Conservation (phyloP, 164 flowering plant species). For the Pachysandra terminalis region DNA sequence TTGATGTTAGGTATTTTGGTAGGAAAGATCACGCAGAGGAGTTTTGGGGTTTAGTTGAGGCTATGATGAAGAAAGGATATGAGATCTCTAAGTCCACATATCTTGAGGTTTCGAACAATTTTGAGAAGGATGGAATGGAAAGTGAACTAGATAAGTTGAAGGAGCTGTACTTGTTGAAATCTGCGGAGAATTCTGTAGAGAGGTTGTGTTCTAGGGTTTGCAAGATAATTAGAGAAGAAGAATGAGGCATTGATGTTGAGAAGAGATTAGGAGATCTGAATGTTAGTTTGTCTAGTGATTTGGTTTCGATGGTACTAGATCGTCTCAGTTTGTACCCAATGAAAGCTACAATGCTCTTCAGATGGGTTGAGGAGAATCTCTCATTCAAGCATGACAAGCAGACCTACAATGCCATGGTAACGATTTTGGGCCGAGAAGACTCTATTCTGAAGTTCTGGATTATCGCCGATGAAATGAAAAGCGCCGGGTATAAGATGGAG, state of each 20-base stretch:
- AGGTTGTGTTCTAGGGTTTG: slow-evolving; percentile 32
- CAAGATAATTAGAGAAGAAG: slow-evolving; percentile 37
- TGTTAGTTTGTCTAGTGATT: slow-evolving; percentile 37
- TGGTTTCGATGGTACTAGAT: slow-evolving; percentile 45
- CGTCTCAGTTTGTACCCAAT: slow-evolving; percentile 38
- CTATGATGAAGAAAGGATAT: slow-evolving; percentile 63
- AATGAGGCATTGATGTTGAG: slow-evolving; percentile 58
- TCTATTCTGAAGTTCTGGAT: slow-evolving; percentile 59
- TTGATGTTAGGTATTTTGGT: slow-evolving; percentile 50
- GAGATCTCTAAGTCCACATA: slow-evolving; percentile 40
- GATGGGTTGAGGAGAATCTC: slow-evolving; percentile 61
- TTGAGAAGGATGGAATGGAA: slow-evolving; percentile 44
- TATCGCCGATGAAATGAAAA: slow-evolving; percentile 57
- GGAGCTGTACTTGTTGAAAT: slow-evolving; percentile 36
- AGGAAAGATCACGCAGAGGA: slow-evolving; percentile 46
- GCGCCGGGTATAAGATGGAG: slow-evolving; percentile 54
- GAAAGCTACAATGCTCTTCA: slow-evolving; percentile 62
- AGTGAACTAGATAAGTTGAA: slow-evolving; percentile 48
- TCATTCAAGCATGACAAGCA: slow-evolving; percentile 39
- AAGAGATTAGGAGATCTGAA: slow-evolving; percentile 31
- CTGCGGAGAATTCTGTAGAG: slow-evolving; percentile 30
- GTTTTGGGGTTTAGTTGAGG: slow-evolving; percentile 62
- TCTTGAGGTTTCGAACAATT: slow-evolving; percentile 32
- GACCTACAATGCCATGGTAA: slow-evolving; percentile 54
- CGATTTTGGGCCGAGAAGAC: slow-evolving; percentile 58